A percentile compares a stretch with the other conserved stretches of the same genome.
Evolutionary conservation across 192 early-diverging fungal species (phyloP).

Genomic region (Mortierella claussenii): DNA sequence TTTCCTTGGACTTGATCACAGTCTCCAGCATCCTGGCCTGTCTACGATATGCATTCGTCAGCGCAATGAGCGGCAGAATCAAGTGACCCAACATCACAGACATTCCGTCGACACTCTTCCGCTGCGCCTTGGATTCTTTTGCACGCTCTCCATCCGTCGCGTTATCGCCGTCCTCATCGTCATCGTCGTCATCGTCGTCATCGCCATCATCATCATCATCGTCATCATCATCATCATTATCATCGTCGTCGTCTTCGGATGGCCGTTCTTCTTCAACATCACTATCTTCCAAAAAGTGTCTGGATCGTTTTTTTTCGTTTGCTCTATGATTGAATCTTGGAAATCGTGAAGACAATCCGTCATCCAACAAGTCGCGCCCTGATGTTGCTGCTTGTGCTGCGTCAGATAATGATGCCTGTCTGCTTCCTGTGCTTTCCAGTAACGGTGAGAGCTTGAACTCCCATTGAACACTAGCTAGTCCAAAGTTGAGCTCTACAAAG

Average conservation of each 20-base stretch:
- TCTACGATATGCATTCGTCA: slow-evolving; percentile 33
- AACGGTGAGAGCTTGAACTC: slow-evolving; percentile 39
- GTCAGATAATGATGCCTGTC: not conserved
- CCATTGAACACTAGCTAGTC: slow-evolving; percentile 37
- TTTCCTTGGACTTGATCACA: slow-evolving; percentile 36
- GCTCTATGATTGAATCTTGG: not conserved
- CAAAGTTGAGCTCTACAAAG: slow-evolving; percentile 33
- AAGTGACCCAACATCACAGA: slow-evolving; percentile 38
- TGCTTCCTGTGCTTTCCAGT: not conserved
- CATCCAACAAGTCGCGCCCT: not conserved
- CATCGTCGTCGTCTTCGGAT: not conserved
- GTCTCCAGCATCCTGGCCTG: slow-evolving; percentile 15
- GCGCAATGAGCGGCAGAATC: slow-evolving; percentile 27
- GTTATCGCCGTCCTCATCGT: not conserved
- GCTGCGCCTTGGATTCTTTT: not conserved
- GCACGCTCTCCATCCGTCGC: not conserved
- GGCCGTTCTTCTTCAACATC: not conserved
- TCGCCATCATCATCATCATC: slow-evolving; percentile 13
- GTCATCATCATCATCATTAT: slow-evolving; percentile 1
- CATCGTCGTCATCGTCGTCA: not conserved
- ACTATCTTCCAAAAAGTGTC: slow-evolving; percentile 15
- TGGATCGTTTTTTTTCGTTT: not conserved
- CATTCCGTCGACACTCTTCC: slow-evolving; percentile 16
- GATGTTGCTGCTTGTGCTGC: not conserved
- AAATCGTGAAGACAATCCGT: not conserved